Conservation (phyloP, 208 protist species). For the Naegleria gruberi region DNA sequence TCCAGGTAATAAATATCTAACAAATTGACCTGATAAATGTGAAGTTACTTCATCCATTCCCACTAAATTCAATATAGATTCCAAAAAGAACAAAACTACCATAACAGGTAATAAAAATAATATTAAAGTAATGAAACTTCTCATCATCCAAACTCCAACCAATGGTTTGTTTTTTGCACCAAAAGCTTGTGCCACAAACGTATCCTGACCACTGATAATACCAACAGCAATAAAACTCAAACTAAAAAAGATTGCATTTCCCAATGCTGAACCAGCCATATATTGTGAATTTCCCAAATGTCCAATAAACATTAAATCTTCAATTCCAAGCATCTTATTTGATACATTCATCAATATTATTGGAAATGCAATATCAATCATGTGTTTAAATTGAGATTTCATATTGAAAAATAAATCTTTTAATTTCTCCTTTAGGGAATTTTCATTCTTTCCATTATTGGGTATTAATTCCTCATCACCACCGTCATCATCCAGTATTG, state of each 20-base stretch:
- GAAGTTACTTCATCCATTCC: background rate
- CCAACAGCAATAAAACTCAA: background rate
- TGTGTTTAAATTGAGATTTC: background rate
- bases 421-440: background rate
- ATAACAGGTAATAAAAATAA: background rate
- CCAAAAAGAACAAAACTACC: background rate
- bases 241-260: background rate
- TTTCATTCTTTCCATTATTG: no score
- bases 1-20: background rate
- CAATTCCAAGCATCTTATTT: background rate
- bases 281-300: background rate
- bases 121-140: background rate
- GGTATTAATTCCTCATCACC: no score
- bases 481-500: no score
- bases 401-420: background rate
- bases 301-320: slow-evolving; percentile 6
- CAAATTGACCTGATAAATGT: background rate
- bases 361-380: background rate
- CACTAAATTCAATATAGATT: background rate
- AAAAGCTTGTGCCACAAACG: background rate
- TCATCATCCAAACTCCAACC: background rate
- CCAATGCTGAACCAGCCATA: background rate
- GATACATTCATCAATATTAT: background rate
- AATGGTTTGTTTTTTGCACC: background rate
- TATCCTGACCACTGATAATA: background rate